phyloP scores from a whole-genome alignment of 1,139 yeast genomes.

The Suhomyces chickasaworum region DNA sequence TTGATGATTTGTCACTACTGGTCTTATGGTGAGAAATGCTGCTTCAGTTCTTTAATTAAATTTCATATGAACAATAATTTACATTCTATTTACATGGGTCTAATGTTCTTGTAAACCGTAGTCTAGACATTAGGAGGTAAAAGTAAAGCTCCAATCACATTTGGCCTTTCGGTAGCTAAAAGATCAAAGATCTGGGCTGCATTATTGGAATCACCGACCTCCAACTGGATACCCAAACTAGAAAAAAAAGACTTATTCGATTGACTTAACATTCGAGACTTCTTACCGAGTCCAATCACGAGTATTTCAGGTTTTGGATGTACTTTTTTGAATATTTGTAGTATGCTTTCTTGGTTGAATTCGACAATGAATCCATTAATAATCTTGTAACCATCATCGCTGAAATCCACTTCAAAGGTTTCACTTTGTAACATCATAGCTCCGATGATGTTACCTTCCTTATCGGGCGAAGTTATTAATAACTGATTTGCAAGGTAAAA shows the following conservation, averaged over 20 bases:
- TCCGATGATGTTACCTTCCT: constrained; percentile 49
- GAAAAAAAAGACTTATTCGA: constrained; percentile 51
- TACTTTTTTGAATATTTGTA: constrained; percentile 54
- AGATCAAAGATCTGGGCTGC: constrained; percentile 76
- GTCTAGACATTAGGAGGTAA: constrained; percentile 65
- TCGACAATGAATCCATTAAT: constrained; percentile 48
- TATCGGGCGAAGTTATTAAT: constrained; percentile 49
- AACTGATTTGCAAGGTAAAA: constrained; percentile 43
- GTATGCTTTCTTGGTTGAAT: constrained; percentile 35
- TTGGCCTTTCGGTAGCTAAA: constrained; percentile 78
- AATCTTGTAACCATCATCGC: constrained; percentile 37
- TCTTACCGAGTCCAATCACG: constrained; percentile 68
- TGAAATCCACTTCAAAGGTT: constrained; percentile 59
- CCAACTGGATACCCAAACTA: constrained; percentile 66
- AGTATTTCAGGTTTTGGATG: constrained; percentile 80
- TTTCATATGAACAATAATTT: constrained; percentile 6
- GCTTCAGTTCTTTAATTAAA: constrained; percentile 8
- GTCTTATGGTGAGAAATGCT: background rate
- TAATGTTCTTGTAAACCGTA: background rate
- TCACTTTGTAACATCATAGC: constrained; percentile 64
- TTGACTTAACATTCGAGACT: constrained; percentile 63
- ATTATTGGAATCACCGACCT: constrained; percentile 62
- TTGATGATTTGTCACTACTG: background rate
- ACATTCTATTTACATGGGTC: constrained; percentile 6
- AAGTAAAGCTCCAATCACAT: constrained; percentile 66